Base-by-base conservation (phyloP, 129 eudicot genomes). In the Pulicaria dysenterica region DNA sequence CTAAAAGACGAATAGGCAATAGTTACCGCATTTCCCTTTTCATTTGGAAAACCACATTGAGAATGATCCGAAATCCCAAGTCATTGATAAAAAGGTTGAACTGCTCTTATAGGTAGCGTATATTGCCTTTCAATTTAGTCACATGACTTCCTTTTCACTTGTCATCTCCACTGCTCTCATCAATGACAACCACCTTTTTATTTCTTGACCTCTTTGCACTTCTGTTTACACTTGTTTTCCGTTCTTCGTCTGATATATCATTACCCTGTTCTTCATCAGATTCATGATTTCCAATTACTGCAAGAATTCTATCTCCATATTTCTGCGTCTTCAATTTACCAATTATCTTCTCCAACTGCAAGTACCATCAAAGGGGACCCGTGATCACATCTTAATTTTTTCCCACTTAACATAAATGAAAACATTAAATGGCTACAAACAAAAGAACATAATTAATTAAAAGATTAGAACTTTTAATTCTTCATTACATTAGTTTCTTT, bases 331-430 rank as follows among this genome's bases (percentile, higher is more conserved):
- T 94, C 78, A 94, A 73, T 75, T 88, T 94, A 64, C 98, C 98
- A 40, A 94, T 87, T 34, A 94, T 79, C 81, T 79, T 90, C 90
- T 90, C 96, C 80, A 94, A 75, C 97, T 94, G 93, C 86, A 85
- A 31, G 7, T 39, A 85, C 57, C 62, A 67, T 42, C 49, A 4
- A 39, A 69, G 5, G 2, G 62, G 19, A 53, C 74, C 61, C 74
- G 10, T 13, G 19, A 9, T 39, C 51, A 69, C 8, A 69, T 50
- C 57, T 45, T 45, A 45, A 12, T 31, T 66, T 47, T 37, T 50
- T 68, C 47, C 16, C 43, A 49, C 40, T 46, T 67, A 50, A 67
- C 47, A 58, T 5, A 47, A 61, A 61, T 12, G 51, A 14, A 14
- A 72, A 58, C 39, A 58, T 16, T 9, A 14, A 49, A 63, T 15